phyloP scores from a whole-genome alignment of 1,139 yeast species.

The Magnusiomyces tetraspermus region DNA sequence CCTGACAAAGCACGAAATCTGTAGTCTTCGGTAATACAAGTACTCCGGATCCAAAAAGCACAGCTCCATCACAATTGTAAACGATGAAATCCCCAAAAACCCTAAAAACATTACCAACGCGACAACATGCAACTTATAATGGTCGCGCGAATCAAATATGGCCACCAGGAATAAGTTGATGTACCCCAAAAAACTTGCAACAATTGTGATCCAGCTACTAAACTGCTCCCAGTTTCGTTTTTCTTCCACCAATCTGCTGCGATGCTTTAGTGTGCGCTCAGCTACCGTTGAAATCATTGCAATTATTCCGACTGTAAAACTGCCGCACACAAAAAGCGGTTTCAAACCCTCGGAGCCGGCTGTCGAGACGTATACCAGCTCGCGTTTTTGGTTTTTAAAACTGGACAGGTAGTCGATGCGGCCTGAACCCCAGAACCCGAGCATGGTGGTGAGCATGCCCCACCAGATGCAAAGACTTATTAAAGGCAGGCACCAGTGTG shows the following conservation, averaged over 20 bases:
- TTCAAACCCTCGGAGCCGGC: conserved; percentile 14
- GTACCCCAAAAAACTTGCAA: conserved; percentile 10
- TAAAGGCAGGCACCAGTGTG: conserved; percentile 14
- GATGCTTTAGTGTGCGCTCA: conserved; percentile 12
- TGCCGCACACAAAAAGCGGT: conserved; percentile 13
- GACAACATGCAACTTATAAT: conserved; percentile 10
- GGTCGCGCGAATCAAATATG: conserved; percentile 10
- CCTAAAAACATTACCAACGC: conserved; percentile 12
- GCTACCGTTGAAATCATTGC: conserved; percentile 7
- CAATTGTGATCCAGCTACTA: conserved; percentile 11
- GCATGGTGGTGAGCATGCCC: conserved; percentile 15
- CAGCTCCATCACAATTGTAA: conserved; percentile 12
- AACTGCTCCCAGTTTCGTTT: conserved; percentile 6
- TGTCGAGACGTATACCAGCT: conserved; percentile 10
- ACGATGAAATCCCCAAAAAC: conserved; percentile 13
- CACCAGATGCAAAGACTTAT: conserved; percentile 13
- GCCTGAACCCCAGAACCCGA: conserved; percentile 11
- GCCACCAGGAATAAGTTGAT: conserved; percentile 12
- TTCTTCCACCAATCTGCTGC: conserved; percentile 7
- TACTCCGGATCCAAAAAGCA: conserved; percentile 9
- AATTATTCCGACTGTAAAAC: conserved; percentile 9
- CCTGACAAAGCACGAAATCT: conserved; percentile 12
- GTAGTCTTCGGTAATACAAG: conserved; percentile 9
- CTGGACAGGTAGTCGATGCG: conserved; percentile 4
- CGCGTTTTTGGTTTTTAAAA: neutral